A percentile compares a stretch with the other conserved stretches of the same genome.
phyloP scores from a whole-genome alignment of 179 eudicot genomes.

The Heliamphora ciliata region DNA sequence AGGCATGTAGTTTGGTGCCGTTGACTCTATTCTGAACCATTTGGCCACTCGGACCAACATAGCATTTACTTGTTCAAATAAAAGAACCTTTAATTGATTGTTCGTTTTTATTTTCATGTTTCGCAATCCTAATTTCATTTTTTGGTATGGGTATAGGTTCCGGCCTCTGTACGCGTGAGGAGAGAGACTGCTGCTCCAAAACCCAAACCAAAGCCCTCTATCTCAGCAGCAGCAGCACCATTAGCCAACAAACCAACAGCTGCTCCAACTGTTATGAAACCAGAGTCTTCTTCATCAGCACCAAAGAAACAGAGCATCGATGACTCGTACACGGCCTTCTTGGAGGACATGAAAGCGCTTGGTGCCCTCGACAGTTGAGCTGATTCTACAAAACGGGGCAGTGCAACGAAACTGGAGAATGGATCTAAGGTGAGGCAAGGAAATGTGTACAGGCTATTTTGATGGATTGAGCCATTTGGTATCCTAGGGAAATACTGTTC shows the following conservation, averaged over 20 bases:
- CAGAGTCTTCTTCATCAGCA: conserved; percentile 38
- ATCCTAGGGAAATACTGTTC: neutral
- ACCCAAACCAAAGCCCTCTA: conserved; percentile 59
- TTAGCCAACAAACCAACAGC: conserved; percentile 30
- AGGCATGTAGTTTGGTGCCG: no score
- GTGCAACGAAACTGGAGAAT: conserved; percentile 1
- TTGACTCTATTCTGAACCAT: no score
- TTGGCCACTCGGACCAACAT: no score
- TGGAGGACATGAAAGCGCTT: conserved; percentile 96
- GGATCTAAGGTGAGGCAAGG: neutral
- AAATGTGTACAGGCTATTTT: conserved; percentile 3
- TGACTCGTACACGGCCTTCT: conserved; percentile 84
- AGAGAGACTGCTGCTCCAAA: conserved; percentile 73
- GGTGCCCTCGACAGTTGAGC: conserved; percentile 86
- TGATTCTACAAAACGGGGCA: neutral
- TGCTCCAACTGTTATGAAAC: conserved; percentile 39
- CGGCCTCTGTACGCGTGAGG: conserved; percentile 93
- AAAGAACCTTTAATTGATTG: neutral
- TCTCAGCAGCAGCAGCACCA: conserved; percentile 32
- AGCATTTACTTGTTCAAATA: no score
- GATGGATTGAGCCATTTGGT: neutral
- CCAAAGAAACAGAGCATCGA: conserved; percentile 72
- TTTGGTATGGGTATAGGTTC: conserved; percentile 45
- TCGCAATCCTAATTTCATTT: conserved; percentile 7
- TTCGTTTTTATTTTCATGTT: neutral